Conservation (phyloP, 2,329 filamentous ascomycete genomes). For the Lachnum nothofagi region DNA sequence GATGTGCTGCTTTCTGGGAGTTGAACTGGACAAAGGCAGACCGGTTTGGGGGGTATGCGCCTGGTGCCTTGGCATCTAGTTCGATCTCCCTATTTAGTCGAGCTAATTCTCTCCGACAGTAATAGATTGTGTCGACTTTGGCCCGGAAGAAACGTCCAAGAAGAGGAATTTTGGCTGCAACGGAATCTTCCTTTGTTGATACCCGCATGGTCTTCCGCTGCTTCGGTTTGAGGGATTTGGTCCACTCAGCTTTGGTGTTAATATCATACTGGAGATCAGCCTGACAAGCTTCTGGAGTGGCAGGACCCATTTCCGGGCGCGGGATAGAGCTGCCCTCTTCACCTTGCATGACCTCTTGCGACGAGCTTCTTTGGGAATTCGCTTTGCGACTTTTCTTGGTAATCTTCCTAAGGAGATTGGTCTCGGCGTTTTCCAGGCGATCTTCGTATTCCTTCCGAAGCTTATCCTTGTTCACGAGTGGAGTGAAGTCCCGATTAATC, state of each 20-base stretch:
- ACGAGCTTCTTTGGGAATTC: slow-evolving; percentile 50
- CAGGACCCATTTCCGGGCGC: slow-evolving; percentile 16
- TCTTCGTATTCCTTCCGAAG: slow-evolving; percentile 69
- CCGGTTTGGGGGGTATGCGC: slow-evolving; percentile 81
- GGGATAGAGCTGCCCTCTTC: background rate
- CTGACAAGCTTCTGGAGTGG: slow-evolving; percentile 16
- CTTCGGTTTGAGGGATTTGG: slow-evolving; percentile 20
- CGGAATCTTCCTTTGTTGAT: slow-evolving; percentile 60
- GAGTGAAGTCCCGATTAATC: slow-evolving; percentile 80
- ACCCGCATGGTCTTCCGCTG: background rate
- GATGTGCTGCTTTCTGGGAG: slow-evolving; percentile 57
- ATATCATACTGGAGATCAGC: slow-evolving; percentile 19
- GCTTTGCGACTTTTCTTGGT: slow-evolving; percentile 39
- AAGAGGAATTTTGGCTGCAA: slow-evolving; percentile 60
- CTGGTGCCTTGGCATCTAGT: slow-evolving; percentile 72
- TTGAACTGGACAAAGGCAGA: slow-evolving; percentile 97
- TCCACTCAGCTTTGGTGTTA: slow-evolving; percentile 25
- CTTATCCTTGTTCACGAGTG: slow-evolving; percentile 65
- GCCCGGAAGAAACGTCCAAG: slow-evolving; percentile 65
- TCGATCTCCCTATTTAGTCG: slow-evolving; percentile 85
- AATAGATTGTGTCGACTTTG: slow-evolving; percentile 88
- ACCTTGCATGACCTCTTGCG: slow-evolving; percentile 58
- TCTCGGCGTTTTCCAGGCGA: slow-evolving; percentile 73
- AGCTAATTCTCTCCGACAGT: slow-evolving; percentile 77
- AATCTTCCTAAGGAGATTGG: slow-evolving; percentile 62